Conservation (phyloP, 1,139 yeast genomes). For the Kazachstania sp. region DNA sequence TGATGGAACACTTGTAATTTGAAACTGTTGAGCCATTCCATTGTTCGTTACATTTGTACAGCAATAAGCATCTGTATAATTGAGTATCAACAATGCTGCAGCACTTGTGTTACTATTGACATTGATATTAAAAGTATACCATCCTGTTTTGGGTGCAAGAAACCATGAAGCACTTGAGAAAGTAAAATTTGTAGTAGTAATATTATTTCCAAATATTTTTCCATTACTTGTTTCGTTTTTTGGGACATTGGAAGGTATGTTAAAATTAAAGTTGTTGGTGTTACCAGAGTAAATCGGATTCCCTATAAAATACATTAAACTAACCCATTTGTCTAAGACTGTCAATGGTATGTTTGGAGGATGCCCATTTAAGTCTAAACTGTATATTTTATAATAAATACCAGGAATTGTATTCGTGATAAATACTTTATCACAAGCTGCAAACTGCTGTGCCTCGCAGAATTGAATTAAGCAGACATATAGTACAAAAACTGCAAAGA, state of each 20-base stretch:
- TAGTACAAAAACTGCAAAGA: too few species aligned
- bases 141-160: not conserved
- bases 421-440: not conserved
- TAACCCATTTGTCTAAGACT: not conserved
- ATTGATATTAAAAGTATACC: not conserved
- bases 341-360: not conserved
- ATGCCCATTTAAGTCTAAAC: not conserved
- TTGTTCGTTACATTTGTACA: not conserved
- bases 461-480: too few species aligned
- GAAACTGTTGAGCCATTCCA: not conserved
- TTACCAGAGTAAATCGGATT: not conserved
- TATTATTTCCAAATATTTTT: not conserved
- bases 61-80: not conserved
- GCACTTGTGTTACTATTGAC: not conserved
- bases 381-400: not conserved
- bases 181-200: not conserved
- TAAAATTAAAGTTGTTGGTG: not conserved
- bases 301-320: not conserved
- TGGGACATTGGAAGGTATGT: not conserved
- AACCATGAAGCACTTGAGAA: not conserved
- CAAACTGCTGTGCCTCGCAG: not conserved
- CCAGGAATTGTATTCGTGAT: not conserved
- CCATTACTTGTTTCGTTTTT: not conserved
- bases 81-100: not conserved
- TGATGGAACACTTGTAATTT: not conserved